phyloP scores from a whole-genome alignment of 2,329 filamentous ascomycete genomes.

The Aspergillus pseudoviridinutans region DNA sequence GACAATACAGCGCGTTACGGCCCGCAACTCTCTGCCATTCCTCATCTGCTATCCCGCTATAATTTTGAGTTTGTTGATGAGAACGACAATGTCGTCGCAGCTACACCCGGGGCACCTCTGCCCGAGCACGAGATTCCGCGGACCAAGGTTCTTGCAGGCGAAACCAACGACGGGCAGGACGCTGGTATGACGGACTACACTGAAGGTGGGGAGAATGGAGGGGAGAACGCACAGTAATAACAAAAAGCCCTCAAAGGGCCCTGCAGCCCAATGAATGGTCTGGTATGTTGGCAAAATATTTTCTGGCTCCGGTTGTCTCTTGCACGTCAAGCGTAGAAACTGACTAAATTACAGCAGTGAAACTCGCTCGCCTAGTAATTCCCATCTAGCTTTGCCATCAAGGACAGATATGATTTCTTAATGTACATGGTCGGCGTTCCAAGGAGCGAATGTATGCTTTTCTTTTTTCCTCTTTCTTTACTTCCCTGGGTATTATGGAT shows the following conservation, averaged over 20 bases:
- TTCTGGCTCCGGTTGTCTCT: neutral
- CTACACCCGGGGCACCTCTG: constrained; percentile 69
- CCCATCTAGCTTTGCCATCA: neutral
- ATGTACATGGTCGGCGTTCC: constrained; percentile 8
- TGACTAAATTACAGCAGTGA: neutral
- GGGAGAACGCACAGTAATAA: constrained; percentile 13
- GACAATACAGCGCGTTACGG: constrained; percentile 95
- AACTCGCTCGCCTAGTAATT: neutral
- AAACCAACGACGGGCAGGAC: constrained; percentile 27
- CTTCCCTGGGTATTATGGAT: constrained; percentile 1
- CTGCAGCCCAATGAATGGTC: neutral
- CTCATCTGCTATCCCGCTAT: constrained; percentile 88
- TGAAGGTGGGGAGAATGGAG: constrained; percentile 22
- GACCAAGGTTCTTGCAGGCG: constrained; percentile 62
- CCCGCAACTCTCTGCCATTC: constrained; percentile 92
- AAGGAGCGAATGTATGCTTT: constrained; percentile 6
- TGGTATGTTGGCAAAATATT: neutral
- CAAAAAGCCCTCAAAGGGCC: neutral
- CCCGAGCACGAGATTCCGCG: constrained; percentile 56
- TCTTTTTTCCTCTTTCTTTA: neutral
- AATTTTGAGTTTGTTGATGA: constrained; percentile 98
- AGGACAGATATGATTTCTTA: constrained; percentile 4
- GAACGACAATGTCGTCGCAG: constrained; percentile 77
- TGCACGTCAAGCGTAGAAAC: neutral
- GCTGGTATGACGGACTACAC: constrained; percentile 34